These are phyloP conservation scores for Aspergillus sp. DNA, from an alignment of 2,329 filamentous ascomycete species.

Conservation along the genomic window DNA sequence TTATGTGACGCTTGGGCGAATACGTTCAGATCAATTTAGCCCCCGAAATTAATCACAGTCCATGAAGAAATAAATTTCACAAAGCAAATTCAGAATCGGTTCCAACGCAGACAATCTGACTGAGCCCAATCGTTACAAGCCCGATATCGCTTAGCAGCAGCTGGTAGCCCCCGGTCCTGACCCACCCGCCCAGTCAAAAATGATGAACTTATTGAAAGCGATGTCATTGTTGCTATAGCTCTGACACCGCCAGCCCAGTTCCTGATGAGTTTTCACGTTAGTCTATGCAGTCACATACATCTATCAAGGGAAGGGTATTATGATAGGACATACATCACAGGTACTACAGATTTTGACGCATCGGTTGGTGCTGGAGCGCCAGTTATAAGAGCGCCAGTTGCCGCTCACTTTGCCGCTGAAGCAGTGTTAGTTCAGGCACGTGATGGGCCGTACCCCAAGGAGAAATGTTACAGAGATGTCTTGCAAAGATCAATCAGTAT, in stretches of 20 bases:
- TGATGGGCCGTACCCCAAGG: neutral
- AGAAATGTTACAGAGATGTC: neutral
- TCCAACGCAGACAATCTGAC: no score
- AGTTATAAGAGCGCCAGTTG: neutral
- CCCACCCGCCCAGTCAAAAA: neutral
- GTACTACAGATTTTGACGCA: neutral
- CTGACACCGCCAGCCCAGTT: neutral
- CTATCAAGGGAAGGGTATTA: neutral
- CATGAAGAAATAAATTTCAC: no score
- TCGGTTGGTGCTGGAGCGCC: neutral
- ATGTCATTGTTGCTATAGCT: neutral
- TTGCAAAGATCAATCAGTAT: neutral
- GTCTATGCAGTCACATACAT: neutral
- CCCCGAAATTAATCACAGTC: no score
- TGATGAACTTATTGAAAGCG: neutral
- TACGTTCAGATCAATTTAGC: no score
- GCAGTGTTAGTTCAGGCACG: neutral
- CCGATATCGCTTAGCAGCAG: neutral
- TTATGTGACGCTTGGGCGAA: no score
- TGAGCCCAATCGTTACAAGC: no score
- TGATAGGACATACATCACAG: neutral
- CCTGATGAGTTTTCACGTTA: neutral
- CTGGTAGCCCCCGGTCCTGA: neutral
- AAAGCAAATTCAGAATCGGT: no score
- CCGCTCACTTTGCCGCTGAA: neutral